These are phyloP conservation scores for Naganishia kalamii DNA, from an alignment of 768 basidiomycete species.

Conservation along the genomic window DNA sequence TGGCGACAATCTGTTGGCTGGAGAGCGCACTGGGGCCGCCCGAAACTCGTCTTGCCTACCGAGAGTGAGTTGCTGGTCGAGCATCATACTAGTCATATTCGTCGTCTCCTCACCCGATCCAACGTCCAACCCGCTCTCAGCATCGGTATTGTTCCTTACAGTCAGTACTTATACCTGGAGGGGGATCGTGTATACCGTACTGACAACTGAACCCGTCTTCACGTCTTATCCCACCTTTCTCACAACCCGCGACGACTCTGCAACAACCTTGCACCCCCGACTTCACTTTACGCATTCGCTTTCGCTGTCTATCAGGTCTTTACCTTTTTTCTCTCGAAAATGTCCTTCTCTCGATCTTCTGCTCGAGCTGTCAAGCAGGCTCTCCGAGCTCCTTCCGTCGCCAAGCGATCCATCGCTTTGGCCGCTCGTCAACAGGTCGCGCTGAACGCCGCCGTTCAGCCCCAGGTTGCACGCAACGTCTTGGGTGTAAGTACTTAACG, in stretches of 20 bases:
- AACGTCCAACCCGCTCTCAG: not conserved
- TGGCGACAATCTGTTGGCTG: not conserved
- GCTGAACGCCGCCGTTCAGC: slow-evolving; percentile 30
- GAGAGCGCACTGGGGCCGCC: too few relatives aligned
- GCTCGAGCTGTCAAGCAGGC: slow-evolving; percentile 42
- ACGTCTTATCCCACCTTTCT: not conserved
- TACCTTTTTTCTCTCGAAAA: slow-evolving; percentile 24
- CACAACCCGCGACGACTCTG: not conserved
- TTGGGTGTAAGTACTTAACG: slow-evolving; percentile 34
- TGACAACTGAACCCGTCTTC: not conserved
- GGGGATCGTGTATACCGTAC: not conserved
- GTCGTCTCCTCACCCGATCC: not conserved
- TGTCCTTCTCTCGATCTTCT: slow-evolving; percentile 45
- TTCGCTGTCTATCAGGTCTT: slow-evolving; percentile 9
- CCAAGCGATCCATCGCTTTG: slow-evolving; percentile 44
- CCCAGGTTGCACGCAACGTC: slow-evolving; percentile 31
- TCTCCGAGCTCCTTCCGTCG: slow-evolving; percentile 37
- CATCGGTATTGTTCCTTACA: not conserved
- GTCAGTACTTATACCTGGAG: not conserved
- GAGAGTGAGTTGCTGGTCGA: not conserved
- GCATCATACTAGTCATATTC: not conserved
- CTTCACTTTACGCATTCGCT: slow-evolving; percentile 1
- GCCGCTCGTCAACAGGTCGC: slow-evolving; percentile 32
- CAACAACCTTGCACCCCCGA: not conserved
- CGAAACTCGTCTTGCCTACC: not conserved